Conservation (phyloP, 495 filamentous ascomycete species). For the Symbiotaphrina buchneri region DNA sequence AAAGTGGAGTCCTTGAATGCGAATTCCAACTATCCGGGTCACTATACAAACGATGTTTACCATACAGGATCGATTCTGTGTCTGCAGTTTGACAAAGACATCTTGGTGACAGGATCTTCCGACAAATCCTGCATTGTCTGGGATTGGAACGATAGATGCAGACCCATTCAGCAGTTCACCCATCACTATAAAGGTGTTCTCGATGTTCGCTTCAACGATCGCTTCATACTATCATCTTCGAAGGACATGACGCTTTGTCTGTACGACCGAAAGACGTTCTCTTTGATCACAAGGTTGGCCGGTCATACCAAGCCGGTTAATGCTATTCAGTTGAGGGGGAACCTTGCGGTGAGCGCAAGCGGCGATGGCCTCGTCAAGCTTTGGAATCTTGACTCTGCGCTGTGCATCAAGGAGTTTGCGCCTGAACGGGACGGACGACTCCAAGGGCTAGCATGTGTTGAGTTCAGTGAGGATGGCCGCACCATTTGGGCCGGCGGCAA, state of each 20-base stretch:
- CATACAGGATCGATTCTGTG: conserved; percentile 87
- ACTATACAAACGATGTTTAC: conserved; percentile 23
- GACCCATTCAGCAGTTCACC: conserved; percentile 49
- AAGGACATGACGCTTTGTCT: conserved; percentile 84
- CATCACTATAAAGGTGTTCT: conserved; percentile 73
- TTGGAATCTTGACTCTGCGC: conserved; percentile 76
- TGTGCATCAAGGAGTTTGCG: conserved; percentile 75
- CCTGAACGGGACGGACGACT: conserved; percentile 23
- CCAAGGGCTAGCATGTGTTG: conserved; percentile 82
- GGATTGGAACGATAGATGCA: conserved; percentile 53
- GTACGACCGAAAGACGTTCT: conserved; percentile 68
- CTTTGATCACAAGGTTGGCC: conserved; percentile 44
- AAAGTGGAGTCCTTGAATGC: too few species aligned
- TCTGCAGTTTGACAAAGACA: conserved; percentile 77
- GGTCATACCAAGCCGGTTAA: conserved; percentile 88
- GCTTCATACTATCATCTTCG: conserved; percentile 85
- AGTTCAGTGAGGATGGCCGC: conserved; percentile 78
- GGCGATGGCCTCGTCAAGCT: conserved; percentile 84
- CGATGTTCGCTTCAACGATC: conserved; percentile 77
- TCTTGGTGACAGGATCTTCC: conserved; percentile 86
- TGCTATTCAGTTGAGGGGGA: conserved; percentile 79
- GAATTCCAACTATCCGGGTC: too few species aligned
- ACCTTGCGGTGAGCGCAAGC: conserved; percentile 74
- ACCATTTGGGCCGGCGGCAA: conserved; percentile 86
- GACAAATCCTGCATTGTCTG: conserved; percentile 85